Base-by-base conservation (phyloP, 139 green algal genomes). In the Pseudopediastrum boryanum region DNA sequence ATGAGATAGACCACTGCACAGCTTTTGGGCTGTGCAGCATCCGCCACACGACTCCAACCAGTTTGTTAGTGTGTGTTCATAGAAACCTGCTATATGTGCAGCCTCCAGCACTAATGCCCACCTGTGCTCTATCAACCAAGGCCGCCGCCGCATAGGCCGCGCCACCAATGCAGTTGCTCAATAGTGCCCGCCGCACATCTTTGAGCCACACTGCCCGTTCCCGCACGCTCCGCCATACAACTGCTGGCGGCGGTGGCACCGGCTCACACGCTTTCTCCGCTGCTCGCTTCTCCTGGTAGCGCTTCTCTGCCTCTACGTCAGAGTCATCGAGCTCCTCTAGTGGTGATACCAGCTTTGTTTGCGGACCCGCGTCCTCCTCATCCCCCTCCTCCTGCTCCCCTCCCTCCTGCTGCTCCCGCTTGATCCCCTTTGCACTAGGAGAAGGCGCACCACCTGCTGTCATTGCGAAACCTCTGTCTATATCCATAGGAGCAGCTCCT, bases 281-380 rank as follows among this genome's bases (percentile, higher is more conserved):
- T 27, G 69, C 63, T 25, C 74, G 78, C 59, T 84, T 84, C 12
- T 79, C 73, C 23, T 59, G 78, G 69, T 84, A 84, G 35, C 78
- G 78, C 58, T 84, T 78, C 46, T 77, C 78, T 36, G 69, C 69
- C 46, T 84, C 78, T 13, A 79, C 69, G 27, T 84, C 72, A 50
- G 78, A 85, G 52, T 88, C 83, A n/a, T 88, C 83, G 10, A 88
- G 54, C 54, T 88, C 83, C 35, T 88, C 79, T 56, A 81, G 35
- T n/a, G 83, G 66, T 39, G 79, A 67, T 41, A 83, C 83, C 74
- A 81, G 73, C 51, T 84, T 79, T 3, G 76, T 70, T 19, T n/a
- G 25, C 3, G 23, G 21, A n/a, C 19, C 27, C 2, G 38, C 64
- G 39, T 50, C 64, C 8, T 35, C 61, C 8, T 21, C 8, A 21